Base-by-base conservation (phyloP, 345 rosid genomes). In the Syzygium jambos region DNA sequence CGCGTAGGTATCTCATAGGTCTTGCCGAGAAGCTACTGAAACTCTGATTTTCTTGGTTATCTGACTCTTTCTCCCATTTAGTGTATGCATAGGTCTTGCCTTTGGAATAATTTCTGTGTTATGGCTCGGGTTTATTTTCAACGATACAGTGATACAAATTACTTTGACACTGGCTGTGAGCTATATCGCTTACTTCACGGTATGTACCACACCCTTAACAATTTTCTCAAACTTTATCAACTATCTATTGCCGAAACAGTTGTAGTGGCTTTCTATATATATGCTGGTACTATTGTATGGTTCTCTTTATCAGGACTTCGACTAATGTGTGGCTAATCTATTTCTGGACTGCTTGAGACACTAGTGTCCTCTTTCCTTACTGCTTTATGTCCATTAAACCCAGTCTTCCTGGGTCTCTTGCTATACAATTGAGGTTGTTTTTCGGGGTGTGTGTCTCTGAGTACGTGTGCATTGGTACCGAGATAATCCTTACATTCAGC, bases 81-180 rank as follows among this genome's bases (percentile, higher is more conserved):
- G 99, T 93, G 96, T 98, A 78, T 98, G 93, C 91, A 92, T 98
- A 55, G 99, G 99, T 77, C 84, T 96, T 89, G 99, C 98, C 88
- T 95, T 96, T 87, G 99, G 99, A 85, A 91, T 96, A 84, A 95
- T 93, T 51, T 98, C 99, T 87, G 96, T 95, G 91, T 90, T 98
- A 84, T 98, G 99, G 99, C 98, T 96, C 9, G 96, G 96, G 86
- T 95, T 94, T 89, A 95, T 98, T 90, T 98, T 98, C 89, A 95
- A 95, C 86, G 99, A 96, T 92, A 95, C 97, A 8, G 96, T 98
- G 88, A 96, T 96, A 88, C 98, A 96, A 93, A 96, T 98, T 89
- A 65, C 98, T 51, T 89, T 98, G 89, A 96, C 99, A 1, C 90
- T 96, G 59, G 97, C 99, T 73, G 98, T 96, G 94, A 98, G 99